A percentile compares a stretch with the other conserved stretches of the same genome.
These are phyloP conservation scores for Nemania sp. DNA, from an alignment of 2,329 filamentous ascomycete species.

Conservation along the genomic window DNA sequence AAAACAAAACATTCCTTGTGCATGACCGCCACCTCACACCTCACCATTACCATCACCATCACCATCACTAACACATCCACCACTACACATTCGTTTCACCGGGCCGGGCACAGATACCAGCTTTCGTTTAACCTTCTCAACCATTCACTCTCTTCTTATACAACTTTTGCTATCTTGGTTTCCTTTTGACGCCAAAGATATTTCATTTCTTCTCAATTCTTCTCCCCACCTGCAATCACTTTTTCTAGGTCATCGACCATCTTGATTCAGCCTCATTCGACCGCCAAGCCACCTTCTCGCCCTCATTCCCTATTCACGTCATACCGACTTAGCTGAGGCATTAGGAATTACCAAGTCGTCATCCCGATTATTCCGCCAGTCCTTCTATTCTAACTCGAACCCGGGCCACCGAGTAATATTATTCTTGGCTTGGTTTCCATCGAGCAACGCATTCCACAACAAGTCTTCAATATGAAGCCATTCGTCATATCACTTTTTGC, in stretches of 20 bases:
- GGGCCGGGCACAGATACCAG: constrained; percentile 17
- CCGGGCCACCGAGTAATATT: constrained; percentile 7
- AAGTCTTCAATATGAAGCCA: constrained; percentile 40
- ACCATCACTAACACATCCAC: constrained; percentile 7
- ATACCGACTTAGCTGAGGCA: constrained; percentile 36
- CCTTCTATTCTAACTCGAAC: constrained; percentile 16
- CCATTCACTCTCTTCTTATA: constrained; percentile 3
- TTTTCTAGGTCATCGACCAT: constrained; percentile 1
- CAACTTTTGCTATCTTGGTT: constrained; percentile 18
- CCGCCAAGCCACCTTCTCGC: neutral
- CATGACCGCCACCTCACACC: neutral
- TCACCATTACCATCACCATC: constrained; percentile 2
- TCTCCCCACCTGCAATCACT: neutral
- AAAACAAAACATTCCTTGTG: constrained; percentile 22
- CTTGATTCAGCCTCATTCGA: constrained; percentile 15
- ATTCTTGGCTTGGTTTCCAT: constrained; percentile 27
- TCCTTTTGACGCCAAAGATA: constrained; percentile 21
- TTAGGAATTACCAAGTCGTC: constrained; percentile 28
- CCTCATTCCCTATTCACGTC: constrained; percentile 28
- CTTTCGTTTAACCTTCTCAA: constrained; percentile 14
- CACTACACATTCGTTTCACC: constrained; percentile 14
- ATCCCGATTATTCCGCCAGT: constrained; percentile 10
- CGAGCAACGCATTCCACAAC: constrained; percentile 7
- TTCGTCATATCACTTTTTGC: constrained; percentile 38
- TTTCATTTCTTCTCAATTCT: constrained; percentile 23